phyloP scores from a whole-genome alignment of 1,139 yeast genomes.

The Candida tunisiensis region DNA sequence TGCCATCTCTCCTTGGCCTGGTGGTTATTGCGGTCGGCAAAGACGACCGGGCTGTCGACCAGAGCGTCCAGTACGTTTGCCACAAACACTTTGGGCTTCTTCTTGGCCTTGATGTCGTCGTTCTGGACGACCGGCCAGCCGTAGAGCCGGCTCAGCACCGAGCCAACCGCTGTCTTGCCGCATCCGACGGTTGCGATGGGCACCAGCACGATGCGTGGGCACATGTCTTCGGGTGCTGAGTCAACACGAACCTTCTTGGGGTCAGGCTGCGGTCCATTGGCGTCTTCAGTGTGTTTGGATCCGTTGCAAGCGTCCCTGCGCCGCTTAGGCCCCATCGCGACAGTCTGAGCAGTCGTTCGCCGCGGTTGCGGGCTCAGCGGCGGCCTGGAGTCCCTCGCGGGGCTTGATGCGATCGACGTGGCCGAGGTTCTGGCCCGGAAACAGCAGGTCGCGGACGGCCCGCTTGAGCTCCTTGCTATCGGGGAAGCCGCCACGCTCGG shows the following conservation, averaged over 20 bases:
- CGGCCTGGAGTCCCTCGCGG: background rate
- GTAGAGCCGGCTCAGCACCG: conserved; percentile 37
- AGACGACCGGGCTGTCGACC: conserved; percentile 32
- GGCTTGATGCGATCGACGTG: conserved; percentile 21
- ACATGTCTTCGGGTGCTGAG: too few relatives aligned
- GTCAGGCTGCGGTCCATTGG: too few relatives aligned
- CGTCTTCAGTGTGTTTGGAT: too few relatives aligned
- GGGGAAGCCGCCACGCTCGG: conserved; percentile 2
- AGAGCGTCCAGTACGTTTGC: too few relatives aligned
- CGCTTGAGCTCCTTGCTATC: conserved; percentile 45
- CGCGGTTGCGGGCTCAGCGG: too few relatives aligned
- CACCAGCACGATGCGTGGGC: conserved; percentile 46
- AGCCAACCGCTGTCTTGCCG: conserved; percentile 79
- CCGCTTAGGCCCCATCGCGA: too few relatives aligned
- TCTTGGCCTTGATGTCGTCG: conserved; percentile 40
- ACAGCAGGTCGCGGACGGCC: conserved; percentile 29
- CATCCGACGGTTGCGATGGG: conserved; percentile 91
- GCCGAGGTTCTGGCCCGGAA: conserved; percentile 29
- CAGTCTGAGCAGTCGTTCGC: too few relatives aligned
- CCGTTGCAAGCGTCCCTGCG: too few relatives aligned
- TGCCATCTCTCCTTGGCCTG: conserved; percentile 51
- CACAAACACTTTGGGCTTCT: too few relatives aligned
- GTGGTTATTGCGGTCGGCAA: conserved; percentile 78
- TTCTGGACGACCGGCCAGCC: conserved; percentile 73
- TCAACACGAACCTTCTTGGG: too few relatives aligned